Conservation (phyloP, 2,329 filamentous ascomycete species). For the Aureobasidium sp. region DNA sequence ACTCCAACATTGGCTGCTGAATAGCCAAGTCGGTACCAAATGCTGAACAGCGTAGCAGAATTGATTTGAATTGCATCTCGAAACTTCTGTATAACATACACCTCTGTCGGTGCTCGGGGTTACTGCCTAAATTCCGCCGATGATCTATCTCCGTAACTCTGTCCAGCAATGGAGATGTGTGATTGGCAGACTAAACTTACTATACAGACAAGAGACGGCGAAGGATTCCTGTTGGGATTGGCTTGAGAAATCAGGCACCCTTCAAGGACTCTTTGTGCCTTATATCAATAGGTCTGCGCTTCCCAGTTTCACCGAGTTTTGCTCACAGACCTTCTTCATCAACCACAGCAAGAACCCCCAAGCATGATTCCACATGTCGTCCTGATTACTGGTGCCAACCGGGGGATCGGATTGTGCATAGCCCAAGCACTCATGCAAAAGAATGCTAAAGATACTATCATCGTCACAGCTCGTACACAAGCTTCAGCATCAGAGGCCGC, state of each 20-base stretch:
- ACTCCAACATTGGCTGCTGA: no score
- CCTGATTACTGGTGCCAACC: background rate
- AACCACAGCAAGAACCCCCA: background rate
- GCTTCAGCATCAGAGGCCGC: background rate
- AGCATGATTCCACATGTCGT: background rate
- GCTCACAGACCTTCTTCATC: background rate
- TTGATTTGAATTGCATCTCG: no score
- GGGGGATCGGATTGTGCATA: background rate
- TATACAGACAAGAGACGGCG: background rate
- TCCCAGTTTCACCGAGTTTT: background rate
- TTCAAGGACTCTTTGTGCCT: background rate
- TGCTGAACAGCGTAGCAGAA: no score
- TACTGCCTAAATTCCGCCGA: background rate
- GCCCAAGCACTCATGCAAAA: background rate
- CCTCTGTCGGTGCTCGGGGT: background rate
- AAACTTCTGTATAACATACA: background rate
- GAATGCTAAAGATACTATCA: background rate
- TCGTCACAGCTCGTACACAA: background rate
- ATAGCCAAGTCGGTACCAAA: no score
- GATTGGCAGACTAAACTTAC: background rate
- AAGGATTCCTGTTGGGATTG: background rate
- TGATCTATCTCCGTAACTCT: background rate
- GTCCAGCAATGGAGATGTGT: background rate
- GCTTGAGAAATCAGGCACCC: background rate
- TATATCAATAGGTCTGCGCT: background rate